Evolutionary conservation across 2,329 filamentous ascomycete species (phyloP), one percentile per base, ranked within the genome.

Genomic region (Arthrobotrys musiformis): DNA sequence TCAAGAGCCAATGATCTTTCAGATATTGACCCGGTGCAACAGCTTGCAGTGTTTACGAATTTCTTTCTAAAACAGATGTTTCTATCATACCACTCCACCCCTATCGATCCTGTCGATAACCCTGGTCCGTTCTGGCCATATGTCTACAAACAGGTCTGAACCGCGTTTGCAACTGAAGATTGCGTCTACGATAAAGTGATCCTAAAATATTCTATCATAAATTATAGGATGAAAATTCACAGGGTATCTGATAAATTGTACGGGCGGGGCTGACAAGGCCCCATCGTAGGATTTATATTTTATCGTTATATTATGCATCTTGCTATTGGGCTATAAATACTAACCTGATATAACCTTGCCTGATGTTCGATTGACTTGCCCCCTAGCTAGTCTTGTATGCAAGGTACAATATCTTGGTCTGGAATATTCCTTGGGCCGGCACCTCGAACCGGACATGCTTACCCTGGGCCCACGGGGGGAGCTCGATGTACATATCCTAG

Each of bases 251-350:
- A 42, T 42, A 42, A 42, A 42, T 42, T 42, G 1, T 6, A 15
- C 1, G 35, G n/a, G 40, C n/a, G 40, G 40, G 40, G 40, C n/a
- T 42, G 40, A 42, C 11, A 42, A 17, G 17, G 19, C 7, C n/a
- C 33, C 11, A 40, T 58, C 54, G 33, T 58, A 58, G 54, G 54
- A 58, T 58, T 58, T 58, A 58, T 40, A 37, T 58, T 58, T 40
- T 15, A 26, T 26, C 19, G 19, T 15, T 58, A 58, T 58, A 58
- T 26, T 13, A 58, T 58, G 54, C 54, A 26, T 40, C 11, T 2
- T n/a, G 7, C 33, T 58, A 58, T 58, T 40, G 33, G 33, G 6
- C 19, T 37, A 58, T 58, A 58, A 56, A 35, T 35, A 22, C 50
- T 15, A n/a, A 40, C 17, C n/a, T 58, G 13, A 58, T 58, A 58